These are phyloP conservation scores for Mortierella sp. DNA, from an alignment of 371 early-diverging fungal species.

Conservation along the genomic window DNA sequence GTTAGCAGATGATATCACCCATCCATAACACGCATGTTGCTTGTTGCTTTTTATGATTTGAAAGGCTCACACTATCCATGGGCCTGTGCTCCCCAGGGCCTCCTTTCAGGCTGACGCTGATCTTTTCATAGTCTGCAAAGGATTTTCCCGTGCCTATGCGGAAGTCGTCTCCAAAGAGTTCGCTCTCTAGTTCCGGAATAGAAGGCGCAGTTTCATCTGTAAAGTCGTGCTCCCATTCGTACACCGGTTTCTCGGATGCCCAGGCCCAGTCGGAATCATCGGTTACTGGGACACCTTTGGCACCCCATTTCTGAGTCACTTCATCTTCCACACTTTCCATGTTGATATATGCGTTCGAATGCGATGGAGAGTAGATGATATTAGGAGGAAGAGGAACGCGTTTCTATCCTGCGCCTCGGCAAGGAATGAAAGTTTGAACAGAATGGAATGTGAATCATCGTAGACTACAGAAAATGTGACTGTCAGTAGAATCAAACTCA, in stretches of 20 bases:
- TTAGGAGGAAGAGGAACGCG: too few species aligned
- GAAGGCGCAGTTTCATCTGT: slow-evolving; percentile 24
- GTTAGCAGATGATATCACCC: too few species aligned
- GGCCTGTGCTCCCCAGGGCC: slow-evolving; percentile 23
- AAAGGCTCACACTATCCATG: slow-evolving; percentile 16
- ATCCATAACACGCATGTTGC: too few species aligned
- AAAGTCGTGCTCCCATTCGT: slow-evolving; percentile 35
- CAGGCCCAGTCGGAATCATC: slow-evolving; percentile 14
- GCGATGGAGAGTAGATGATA: background rate
- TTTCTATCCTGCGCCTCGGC: too few species aligned
- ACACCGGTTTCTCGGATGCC: slow-evolving; percentile 27
- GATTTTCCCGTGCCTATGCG: slow-evolving; percentile 15
- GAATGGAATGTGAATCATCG: too few species aligned
- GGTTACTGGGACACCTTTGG: background rate
- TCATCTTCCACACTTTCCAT: slow-evolving; percentile 2
- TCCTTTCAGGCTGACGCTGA: slow-evolving; percentile 26
- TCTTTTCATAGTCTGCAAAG: slow-evolving; percentile 19
- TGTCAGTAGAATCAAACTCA: too few species aligned
- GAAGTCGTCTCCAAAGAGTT: slow-evolving; percentile 21
- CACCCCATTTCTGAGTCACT: slow-evolving; percentile 9
- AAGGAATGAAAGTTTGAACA: too few species aligned
- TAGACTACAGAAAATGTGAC: too few species aligned
- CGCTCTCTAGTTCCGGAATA: slow-evolving; percentile 15
- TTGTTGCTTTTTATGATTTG: too few species aligned
- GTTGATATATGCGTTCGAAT: background rate